phyloP scores from a whole-genome alignment of 2,329 filamentous ascomycete genomes.

The Fusarium sacchari region DNA sequence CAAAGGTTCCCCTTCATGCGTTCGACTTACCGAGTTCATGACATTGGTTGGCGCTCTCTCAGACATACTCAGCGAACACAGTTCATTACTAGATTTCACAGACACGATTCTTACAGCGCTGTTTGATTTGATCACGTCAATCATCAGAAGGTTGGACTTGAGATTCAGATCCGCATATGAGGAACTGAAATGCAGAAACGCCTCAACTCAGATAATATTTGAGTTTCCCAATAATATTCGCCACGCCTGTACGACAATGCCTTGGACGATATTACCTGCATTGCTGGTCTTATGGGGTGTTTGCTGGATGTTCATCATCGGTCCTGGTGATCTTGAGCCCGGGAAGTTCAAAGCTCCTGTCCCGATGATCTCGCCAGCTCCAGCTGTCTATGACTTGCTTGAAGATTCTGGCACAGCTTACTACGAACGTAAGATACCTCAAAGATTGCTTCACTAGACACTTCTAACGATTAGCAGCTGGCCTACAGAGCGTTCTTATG shows the following conservation, averaged over 20 bases:
- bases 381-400: neutral
- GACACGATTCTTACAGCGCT: neutral
- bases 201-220: neutral
- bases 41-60: rapidly evolving
- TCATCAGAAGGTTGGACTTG: neutral
- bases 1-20: neutral
- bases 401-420: rapidly evolving
- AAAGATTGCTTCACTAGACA: rapidly evolving
- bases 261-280: neutral
- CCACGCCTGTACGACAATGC: neutral
- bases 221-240: neutral
- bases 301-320: neutral
- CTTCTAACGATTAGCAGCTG: neutral
- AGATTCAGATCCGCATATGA: neutral
- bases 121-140: neutral
- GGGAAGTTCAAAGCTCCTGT: neutral
- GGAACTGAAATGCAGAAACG: neutral
- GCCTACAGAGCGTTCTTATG: neutral
- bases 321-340: too few relatives aligned
- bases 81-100: neutral
- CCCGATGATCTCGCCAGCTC: neutral
- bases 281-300: neutral
- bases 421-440: neutral
- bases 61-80: neutral
- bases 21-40: neutral